Base-by-base conservation (phyloP, 495 filamentous ascomycete genomes). In the Hypoxylon fuscum region DNA sequence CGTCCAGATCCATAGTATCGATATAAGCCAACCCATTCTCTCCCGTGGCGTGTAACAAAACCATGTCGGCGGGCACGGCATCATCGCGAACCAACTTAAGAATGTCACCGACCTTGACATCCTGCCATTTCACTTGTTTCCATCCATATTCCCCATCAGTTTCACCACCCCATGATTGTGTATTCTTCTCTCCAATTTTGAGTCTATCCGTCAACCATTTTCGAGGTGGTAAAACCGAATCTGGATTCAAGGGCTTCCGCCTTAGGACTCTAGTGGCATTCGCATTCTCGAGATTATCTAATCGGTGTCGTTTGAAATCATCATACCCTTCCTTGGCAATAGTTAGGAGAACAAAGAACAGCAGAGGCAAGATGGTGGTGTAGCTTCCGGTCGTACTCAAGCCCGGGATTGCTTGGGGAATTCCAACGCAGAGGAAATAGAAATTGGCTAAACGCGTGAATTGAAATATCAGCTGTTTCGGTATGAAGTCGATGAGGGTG, bases 1-100 rank as follows among this genome's bases (percentile, higher is more conserved):
- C 93, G 61, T 97, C 93, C n/a, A 97, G 73, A 5, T 93, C 93
- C 93, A 96, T 96, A 0, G 93, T 96, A 73, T 97, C 93, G 53
- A 96, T 88, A 68, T 93, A 96, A 2, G 92, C 93, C 51, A 92
- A 72, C 2, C 87, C 88, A 55, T 92, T 89, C n/a, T 87, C 85
- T 0, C 90, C 90, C 18, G 81, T 83, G 0, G 92, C 89, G 64
- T 90, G 81, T 14, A 96, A 80, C 25, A 97, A 74, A 21, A 86
- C 81, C 43, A 96, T 75, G 70, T 97, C 93, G 10, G 93, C 93
- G 2, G 93, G 92, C 29, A 90, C 84, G 17, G 86, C 81, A 40
- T 96, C 87, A 64, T 97, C 87, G 15, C 93, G 88, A 32, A 79
- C 74, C 12, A 97, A 78, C 59, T 83, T 87, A 55, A 97, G 77